phyloP scores from a whole-genome alignment of 768 basidiomycete species.

The Mycena crocata region DNA sequence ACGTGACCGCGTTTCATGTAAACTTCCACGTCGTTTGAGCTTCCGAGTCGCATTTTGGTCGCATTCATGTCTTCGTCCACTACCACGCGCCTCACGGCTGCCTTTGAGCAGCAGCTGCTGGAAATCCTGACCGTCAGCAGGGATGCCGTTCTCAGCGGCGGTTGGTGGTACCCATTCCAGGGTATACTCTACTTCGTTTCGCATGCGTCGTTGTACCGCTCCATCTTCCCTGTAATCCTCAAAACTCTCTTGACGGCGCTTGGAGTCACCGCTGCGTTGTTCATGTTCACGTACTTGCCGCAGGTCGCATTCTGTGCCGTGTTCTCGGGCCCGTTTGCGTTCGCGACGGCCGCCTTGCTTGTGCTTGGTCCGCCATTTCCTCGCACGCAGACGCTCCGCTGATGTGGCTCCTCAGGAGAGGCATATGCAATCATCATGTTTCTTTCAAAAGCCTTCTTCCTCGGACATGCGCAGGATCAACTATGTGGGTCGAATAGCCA shows the following conservation, averaged over 20 bases:
- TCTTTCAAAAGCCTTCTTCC: constrained; percentile 50
- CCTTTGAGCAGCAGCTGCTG: constrained; percentile 23
- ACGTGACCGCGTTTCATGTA: constrained; percentile 2
- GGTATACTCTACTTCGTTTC: constrained; percentile 51
- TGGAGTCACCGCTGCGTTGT: constrained; percentile 56
- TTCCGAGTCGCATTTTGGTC: no score
- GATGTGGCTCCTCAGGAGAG: constrained; percentile 44
- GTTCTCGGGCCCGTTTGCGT: constrained; percentile 73
- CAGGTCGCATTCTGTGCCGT: constrained; percentile 73
- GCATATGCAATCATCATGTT: constrained; percentile 51
- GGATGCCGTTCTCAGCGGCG: constrained; percentile 49
- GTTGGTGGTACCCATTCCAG: constrained; percentile 53
- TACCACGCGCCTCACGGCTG: neutral
- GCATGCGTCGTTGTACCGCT: constrained; percentile 48
- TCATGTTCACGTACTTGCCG: constrained; percentile 72
- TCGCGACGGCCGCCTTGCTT: constrained; percentile 60
- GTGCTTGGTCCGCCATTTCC: constrained; percentile 54
- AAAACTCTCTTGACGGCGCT: constrained; percentile 53
- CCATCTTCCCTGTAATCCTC: constrained; percentile 50
- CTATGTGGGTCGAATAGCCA: constrained; percentile 46
- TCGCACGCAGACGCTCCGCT: constrained; percentile 57
- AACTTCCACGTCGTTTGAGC: no score
- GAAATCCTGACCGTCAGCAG: constrained; percentile 35
- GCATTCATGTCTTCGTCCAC: constrained; percentile 6
- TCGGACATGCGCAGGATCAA: constrained; percentile 50